Base-by-base conservation (phyloP, 2,329 filamentous ascomycete species). In the Apiospora koreana region DNA sequence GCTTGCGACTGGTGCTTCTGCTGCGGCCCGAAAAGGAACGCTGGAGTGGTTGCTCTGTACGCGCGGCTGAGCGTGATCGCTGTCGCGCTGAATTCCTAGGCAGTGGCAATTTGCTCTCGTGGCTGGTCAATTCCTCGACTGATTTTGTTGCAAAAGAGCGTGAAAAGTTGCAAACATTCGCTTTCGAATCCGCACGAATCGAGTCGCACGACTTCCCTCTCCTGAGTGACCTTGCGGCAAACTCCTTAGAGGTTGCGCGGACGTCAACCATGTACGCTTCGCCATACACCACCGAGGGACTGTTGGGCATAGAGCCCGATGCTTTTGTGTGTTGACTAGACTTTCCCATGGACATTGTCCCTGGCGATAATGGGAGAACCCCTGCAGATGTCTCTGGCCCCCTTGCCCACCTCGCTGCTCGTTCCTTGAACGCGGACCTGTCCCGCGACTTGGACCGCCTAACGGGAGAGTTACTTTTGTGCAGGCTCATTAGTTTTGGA, bases 221-320 rank as follows among this genome's bases (percentile, higher is more conserved):
- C 69, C 71, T 75, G 62, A 74, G 58, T 31, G 31, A 68, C 50
- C 31, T 72, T 38, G 35, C 64, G 50, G 8, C 31, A 28, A 31
- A 38, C 3, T 31, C n/a, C 38, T 6, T 31, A 14, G 67, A 58
- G 1, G 75, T 71, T 28, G 72, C 54, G 21, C 77, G 75, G 38
- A 80, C 67, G 45, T 79, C 74, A 31, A 79, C 72, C 1, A 76
- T 67, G 12, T 71, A 72, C 25, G 78, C 78, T 71, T 77, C 73
- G 25, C 74, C 76, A n/a, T 69, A 71, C 43, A 80, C 71, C 18
- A 75, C 41, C 14, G 75, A 71, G 9, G 78, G 78, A 21, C 75
- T 80, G 41, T 70, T 72, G 9, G 74, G 76, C 12, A 69, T 50
- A 45, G 77, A 77, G 9, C 72, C 74, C 2, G 73, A 73, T n/a